Conservation (phyloP, 2,329 filamentous ascomycete genomes). For the Venturia carpophila region DNA sequence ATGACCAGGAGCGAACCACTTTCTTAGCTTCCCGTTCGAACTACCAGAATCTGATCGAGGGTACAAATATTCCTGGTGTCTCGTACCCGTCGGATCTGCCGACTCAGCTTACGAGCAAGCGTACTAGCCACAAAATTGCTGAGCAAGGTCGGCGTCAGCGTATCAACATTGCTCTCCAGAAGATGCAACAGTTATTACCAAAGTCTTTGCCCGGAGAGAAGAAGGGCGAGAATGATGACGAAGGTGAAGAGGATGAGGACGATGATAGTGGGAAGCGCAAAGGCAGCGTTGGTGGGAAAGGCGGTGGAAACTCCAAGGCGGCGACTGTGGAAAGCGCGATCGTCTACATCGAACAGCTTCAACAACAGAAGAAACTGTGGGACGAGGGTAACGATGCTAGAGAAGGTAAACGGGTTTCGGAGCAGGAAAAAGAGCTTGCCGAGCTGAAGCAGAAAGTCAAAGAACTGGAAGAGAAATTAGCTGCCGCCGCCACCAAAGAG, state of each 20-base stretch:
- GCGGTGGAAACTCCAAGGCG: constrained; percentile 66
- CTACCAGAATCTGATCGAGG: constrained; percentile 94
- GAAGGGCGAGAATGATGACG: constrained; percentile 8
- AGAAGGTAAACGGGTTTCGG: constrained; percentile 53
- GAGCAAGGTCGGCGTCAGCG: constrained; percentile 92
- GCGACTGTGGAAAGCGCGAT: constrained; percentile 97
- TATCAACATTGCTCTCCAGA: constrained; percentile 86
- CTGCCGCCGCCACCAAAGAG: background rate
- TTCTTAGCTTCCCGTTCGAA: constrained; percentile 92
- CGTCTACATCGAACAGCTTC: constrained; percentile 81
- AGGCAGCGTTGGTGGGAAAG: constrained; percentile 34
- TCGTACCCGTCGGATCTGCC: constrained; percentile 86
- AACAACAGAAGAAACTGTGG: constrained; percentile 61
- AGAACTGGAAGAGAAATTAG: constrained; percentile 5
- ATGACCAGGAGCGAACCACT: constrained; percentile 56
- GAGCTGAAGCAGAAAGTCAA: constrained; percentile 15
- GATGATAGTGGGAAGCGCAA: constrained; percentile 11
- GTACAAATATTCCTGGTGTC: constrained; percentile 81
- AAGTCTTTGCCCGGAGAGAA: constrained; percentile 32
- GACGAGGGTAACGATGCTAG: constrained; percentile 46
- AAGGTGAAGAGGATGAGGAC: constrained; percentile 16
- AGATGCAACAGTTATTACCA: constrained; percentile 76
- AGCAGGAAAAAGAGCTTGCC: constrained; percentile 49
- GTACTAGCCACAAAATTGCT: constrained; percentile 94
- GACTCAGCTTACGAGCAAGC: constrained; percentile 89